A percentile compares a stretch with the other conserved stretches of the same genome.
These are phyloP conservation scores for Dryas alaskensis DNA, from an alignment of 306 rosid species.

Conservation along the genomic window DNA sequence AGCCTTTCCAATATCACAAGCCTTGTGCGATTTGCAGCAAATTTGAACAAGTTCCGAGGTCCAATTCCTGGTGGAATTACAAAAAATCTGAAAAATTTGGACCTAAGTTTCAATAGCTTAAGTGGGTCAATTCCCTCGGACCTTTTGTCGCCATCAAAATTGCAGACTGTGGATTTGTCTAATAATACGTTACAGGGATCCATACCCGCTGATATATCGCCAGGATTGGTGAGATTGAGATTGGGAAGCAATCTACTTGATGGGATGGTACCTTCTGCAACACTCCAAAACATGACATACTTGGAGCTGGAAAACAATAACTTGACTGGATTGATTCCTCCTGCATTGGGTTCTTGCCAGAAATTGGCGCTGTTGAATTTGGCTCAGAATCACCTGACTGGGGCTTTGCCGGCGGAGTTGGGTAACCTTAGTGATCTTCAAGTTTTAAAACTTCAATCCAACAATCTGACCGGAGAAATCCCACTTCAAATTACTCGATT, in stretches of 20 bases:
- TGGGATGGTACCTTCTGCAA: slow-evolving; percentile 38
- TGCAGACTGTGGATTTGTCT: slow-evolving; percentile 63
- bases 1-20: slow-evolving; percentile 32
- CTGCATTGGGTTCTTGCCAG: slow-evolving; percentile 40
- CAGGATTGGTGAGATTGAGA: slow-evolving; percentile 58
- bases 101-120: slow-evolving; percentile 54
- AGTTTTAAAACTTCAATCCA: slow-evolving; percentile 58
- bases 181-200: slow-evolving; percentile 39
- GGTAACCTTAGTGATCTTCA: slow-evolving; percentile 54
- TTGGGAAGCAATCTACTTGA: slow-evolving; percentile 51
- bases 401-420: slow-evolving; percentile 47
- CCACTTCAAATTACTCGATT: slow-evolving; percentile 43
- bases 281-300: slow-evolving; percentile 32
- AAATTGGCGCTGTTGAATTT: slow-evolving; percentile 61
- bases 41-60: slow-evolving; percentile 45
- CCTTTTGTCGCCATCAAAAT: slow-evolving; percentile 39
- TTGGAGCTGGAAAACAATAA: slow-evolving; percentile 62
- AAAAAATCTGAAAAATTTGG: slow-evolving; percentile 42
- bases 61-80: slow-evolving; percentile 52
- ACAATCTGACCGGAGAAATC: slow-evolving; percentile 52
- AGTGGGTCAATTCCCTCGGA: slow-evolving; percentile 46
- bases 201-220: slow-evolving; percentile 46
- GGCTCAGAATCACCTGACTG: slow-evolving; percentile 50
- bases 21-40: slow-evolving; percentile 68
- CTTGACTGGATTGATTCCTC: slow-evolving; percentile 49